Base-by-base conservation (phyloP, 371 early-diverging fungal genomes). In the Mortierella polycephala region DNA sequence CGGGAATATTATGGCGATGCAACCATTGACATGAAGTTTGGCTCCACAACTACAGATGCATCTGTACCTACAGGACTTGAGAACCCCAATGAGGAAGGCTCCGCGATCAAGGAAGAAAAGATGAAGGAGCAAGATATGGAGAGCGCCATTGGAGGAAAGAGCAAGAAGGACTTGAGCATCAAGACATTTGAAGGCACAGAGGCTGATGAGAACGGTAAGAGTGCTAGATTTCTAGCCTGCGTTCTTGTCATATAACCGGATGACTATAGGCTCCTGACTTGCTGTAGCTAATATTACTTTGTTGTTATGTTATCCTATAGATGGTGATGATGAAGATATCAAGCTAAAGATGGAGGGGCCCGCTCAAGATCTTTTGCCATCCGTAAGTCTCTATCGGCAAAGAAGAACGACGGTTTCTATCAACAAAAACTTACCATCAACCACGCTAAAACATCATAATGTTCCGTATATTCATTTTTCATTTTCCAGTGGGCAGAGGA, bases 11-110 rank as follows among this genome's bases (percentile, higher is more conserved):
- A 79, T 52, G 79, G 79, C 7, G 70, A 66, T 40, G 72, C 69
- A 13, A 69, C 73, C 5, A 69, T 79, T 1, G 79, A 79, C 42
- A 69, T 79, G 79, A 79, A 79, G 60, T 79, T 79, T 69, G 79
- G 79, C 14, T 65, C 79, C 11, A 57, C 56, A 2, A 45, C 72
- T 3, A 64, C 69, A n/a, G 79, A 79, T 55, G 79, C 79, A 16
- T 79, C 79, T 12, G 72, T 23, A 16, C 79, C 79, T 1, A 79
- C 79, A n/a, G 79, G 79, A 56, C 39, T 76, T 45, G 62, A 62
- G 56, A 71, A 42, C 30, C 62, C 66, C 18, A 61, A 51, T n/a
- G 64, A 59, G 0, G 76, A 71, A 14, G 53, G 18, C 1, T 9
- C 45, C 13, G 30, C 41, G 12, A 49, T 58, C 37, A 69, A 69